Base-by-base conservation (phyloP, 1,139 yeast species). In the Candida frijolesensis region DNA sequence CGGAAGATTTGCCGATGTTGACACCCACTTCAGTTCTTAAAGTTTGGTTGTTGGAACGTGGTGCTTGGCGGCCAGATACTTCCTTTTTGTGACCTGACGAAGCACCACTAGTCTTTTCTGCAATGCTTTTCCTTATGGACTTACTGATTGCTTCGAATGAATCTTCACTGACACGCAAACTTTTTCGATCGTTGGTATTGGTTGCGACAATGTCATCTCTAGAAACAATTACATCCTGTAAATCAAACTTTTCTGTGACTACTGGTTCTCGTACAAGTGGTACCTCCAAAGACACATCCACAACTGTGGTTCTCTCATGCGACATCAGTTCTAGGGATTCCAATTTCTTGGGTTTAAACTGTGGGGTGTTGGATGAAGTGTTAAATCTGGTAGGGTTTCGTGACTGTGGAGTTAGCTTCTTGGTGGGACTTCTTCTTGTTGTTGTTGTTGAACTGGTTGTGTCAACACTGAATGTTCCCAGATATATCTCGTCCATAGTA, bases 41-140 rank as follows among this genome's bases (percentile, higher is more conserved):
- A 25, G 53, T 15, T 12, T 34, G 45, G 16, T 27, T 35, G 3
- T 25, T 30, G 10, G n/a, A 11, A 7, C 37, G 14, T 10, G 34
- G 18, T 5, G 3, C 19, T 37, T 37, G 40, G 1, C 25, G 14
- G 27, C 34, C 12, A 8, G 9, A 9, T 6, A 29, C 22, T n/a
- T n/a, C 29, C 9, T 18, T 40, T 9, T n/a, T n/a, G 33, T 32
- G 34, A 34, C 42, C 45, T 2, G 35, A 25, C 4, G 22, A 19
- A 11, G 25, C 14, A 14, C 41, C 41, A 27, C 35, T 38, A 3
- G 67, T 54, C 51, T 68, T 70, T 19, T 68, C 74, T 1, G 77
- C 76, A 15, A 70, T 68, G 48, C 76, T 72, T 51, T 71, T 72
- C 9, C 77, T 54, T 9, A 72, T 71, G 3, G 76, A 75, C 4